These are phyloP conservation scores for Asterella californica DNA, from an alignment of 225 moss, liverwort and hornwort species.

Conservation along the genomic window DNA sequence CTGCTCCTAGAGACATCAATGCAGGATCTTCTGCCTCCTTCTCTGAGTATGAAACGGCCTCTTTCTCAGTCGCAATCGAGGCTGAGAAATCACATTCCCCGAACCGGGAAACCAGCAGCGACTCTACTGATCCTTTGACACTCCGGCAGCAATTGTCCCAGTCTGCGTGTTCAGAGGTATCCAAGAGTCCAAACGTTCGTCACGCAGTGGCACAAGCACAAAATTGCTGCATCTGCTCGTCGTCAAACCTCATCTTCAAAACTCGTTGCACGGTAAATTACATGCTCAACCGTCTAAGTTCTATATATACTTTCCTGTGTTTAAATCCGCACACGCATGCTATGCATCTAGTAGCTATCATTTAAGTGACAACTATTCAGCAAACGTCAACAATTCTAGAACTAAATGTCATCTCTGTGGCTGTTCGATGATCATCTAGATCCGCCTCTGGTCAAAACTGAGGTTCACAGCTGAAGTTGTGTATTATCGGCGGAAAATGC, in stretches of 20 bases:
- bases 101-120: conserved; percentile 16
- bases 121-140: neutral
- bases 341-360: neutral
- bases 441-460: too few relatives aligned
- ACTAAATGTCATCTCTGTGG: too few relatives aligned
- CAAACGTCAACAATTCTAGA: too few relatives aligned
- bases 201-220: neutral
- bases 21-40: conserved; percentile 24
- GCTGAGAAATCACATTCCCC: neutral
- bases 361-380: too few relatives aligned
- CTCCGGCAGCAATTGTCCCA: neutral
- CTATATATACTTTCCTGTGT: neutral
- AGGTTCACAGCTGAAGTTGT: too few relatives aligned
- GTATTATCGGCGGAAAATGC: neutral
- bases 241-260: conserved; percentile 24
- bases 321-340: neutral
- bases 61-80: conserved; percentile 11
- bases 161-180: neutral
- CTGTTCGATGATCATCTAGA: too few relatives aligned
- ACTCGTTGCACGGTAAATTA: conserved; percentile 33
- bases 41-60: conserved; percentile 8
- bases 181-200: neutral
- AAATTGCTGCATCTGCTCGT: conserved; percentile 27
- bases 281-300: neutral
- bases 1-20: neutral